phyloP scores from a whole-genome alignment of 495 filamentous ascomycete species.

The Penicillium angulare region DNA sequence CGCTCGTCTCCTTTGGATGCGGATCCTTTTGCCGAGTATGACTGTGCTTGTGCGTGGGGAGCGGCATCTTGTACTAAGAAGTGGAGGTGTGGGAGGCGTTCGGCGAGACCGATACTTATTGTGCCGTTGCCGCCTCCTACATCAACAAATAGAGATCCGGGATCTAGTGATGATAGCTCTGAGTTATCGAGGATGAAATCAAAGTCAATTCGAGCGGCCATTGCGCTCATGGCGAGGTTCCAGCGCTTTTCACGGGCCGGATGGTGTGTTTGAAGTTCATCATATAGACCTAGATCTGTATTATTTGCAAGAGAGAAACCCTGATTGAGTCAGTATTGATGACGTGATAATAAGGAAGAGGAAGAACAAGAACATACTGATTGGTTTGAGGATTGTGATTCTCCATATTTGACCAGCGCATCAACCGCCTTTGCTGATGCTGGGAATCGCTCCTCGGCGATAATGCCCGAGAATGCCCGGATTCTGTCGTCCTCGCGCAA shows the following conservation, averaged over 20 bases:
- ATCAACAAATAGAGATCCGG: background rate
- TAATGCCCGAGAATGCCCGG: background rate
- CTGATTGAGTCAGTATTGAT: background rate
- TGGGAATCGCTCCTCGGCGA: background rate
- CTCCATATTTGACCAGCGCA: background rate
- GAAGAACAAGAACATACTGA: too few species aligned
- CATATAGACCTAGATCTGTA: background rate
- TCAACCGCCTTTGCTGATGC: background rate
- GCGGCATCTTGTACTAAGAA: background rate
- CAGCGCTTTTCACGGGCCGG: background rate
- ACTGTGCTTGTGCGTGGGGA: background rate
- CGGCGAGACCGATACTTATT: background rate
- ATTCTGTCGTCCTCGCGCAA: background rate
- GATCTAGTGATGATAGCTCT: background rate
- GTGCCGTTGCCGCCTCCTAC: background rate
- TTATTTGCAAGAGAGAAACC: background rate
- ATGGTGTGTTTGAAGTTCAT: background rate
- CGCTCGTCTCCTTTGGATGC: background rate
- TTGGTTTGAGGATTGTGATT: background rate
- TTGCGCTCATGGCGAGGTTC: background rate
- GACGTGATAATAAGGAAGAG: too few species aligned
- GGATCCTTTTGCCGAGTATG: background rate
- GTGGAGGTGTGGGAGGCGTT: background rate
- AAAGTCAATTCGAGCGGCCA: background rate
- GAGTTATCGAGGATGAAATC: background rate